A percentile compares a stretch with the other conserved stretches of the same genome.
These are phyloP conservation scores for Bipolaris bicolor DNA, from an alignment of 2,329 filamentous ascomycete species.

Conservation along the genomic window DNA sequence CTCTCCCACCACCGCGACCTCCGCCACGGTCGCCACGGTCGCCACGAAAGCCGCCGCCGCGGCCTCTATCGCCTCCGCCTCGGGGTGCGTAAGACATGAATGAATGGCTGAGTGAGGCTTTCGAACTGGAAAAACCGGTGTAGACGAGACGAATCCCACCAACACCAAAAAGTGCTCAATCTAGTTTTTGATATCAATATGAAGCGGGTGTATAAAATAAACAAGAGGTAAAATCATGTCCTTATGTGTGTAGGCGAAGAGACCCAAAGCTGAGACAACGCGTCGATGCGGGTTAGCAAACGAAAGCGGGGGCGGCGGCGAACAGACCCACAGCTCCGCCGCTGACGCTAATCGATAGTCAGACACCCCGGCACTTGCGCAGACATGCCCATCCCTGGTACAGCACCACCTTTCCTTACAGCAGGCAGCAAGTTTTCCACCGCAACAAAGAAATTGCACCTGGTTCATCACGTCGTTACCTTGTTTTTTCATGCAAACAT, in stretches of 20 bases:
- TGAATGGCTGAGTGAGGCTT: constrained; percentile 13
- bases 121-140: constrained; percentile 2
- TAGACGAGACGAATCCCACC: background rate
- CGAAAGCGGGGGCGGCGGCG: constrained; percentile 7
- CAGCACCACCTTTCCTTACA: background rate
- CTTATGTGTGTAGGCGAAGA: background rate
- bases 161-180: background rate
- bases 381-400: background rate
- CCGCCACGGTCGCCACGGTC: constrained; percentile 4
- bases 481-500: too few species aligned
- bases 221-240: too few species aligned
- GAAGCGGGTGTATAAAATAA: too few species aligned
- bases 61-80: constrained; percentile 13
- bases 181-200: too few species aligned
- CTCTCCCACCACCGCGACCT: constrained; percentile 9
- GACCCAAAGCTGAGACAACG: constrained; percentile 1
- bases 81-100: constrained; percentile 9
- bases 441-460: too few species aligned
- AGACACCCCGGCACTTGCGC: background rate
- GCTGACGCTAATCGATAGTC: background rate
- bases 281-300: background rate
- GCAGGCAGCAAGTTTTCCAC: background rate
- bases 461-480: too few species aligned
- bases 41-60: constrained; percentile 3
- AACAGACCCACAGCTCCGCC: background rate